Percentiles rank a stretch among this genome's conserved stretches.
phyloP scores from a whole-genome alignment of 225 moss, liverwort and hornwort genomes.

The Antitrichia curtipendula region DNA sequence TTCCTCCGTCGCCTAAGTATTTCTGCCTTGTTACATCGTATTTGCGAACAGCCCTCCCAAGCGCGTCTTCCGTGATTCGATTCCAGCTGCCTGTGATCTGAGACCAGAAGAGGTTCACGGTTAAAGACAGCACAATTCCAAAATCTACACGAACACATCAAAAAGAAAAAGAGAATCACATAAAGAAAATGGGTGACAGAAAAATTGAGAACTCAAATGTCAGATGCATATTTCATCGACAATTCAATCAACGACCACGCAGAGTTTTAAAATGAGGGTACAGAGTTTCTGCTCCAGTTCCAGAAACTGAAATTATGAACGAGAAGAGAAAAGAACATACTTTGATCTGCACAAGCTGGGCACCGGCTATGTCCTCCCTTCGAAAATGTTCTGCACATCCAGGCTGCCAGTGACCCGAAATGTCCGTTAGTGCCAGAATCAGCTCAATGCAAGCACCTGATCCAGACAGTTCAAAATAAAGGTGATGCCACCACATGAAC shows the following conservation, averaged over 20 bases:
- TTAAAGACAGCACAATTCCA: not conserved
- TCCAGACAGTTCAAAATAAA: not conserved
- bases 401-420: constrained; percentile 48
- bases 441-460: not conserved
- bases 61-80: constrained; percentile 52
- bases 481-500: not conserved
- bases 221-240: not conserved
- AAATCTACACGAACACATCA: not conserved
- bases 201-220: not conserved
- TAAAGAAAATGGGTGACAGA: not conserved
- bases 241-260: not conserved
- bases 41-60: constrained; percentile 32
- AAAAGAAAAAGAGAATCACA: not conserved
- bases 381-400: constrained; percentile 77
- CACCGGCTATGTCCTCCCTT: constrained; percentile 49
- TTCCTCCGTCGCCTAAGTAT: not conserved
- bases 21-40: constrained; percentile 21
- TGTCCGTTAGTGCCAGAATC: not conserved
- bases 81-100: constrained; percentile 97
- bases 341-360: constrained; percentile 89
- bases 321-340: constrained; percentile 10
- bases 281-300: not conserved
- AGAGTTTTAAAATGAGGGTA: not conserved
- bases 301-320: not conserved
- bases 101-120: not conserved